A percentile compares a stretch with the other conserved stretches of the same genome.
phyloP scores from a whole-genome alignment of 208 protist species.

The Balamuthia mandrillaris region DNA sequence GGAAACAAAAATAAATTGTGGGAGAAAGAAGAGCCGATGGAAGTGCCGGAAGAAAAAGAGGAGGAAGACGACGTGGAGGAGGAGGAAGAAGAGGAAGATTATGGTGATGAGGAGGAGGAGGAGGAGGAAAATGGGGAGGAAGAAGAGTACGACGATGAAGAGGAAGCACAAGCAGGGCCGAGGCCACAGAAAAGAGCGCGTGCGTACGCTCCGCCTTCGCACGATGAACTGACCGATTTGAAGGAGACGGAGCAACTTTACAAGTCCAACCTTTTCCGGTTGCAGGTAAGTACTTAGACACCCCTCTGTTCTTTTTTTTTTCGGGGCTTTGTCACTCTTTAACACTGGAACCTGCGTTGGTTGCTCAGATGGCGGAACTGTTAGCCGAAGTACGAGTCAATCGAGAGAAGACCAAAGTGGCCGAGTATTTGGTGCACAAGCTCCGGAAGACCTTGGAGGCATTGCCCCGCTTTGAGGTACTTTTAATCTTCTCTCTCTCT shows the following conservation, averaged over 20 bases:
- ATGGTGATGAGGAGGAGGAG: not conserved
- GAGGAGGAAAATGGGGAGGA: slow-evolving; percentile 10
- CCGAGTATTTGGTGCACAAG: not conserved
- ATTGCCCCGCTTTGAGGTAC: not conserved
- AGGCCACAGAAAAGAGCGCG: not conserved
- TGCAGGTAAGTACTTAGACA: not conserved
- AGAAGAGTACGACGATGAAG: not conserved
- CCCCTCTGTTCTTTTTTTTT: not conserved
- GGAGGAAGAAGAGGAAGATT: slow-evolving; percentile 22
- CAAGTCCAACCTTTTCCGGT: slow-evolving; percentile 38
- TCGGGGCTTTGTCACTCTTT: not conserved
- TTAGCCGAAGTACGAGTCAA: slow-evolving; percentile 34
- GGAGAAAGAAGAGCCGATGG: too few relatives aligned
- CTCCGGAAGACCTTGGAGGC: too few relatives aligned
- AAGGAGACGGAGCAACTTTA: slow-evolving; percentile 38
- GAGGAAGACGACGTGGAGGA: not conserved
- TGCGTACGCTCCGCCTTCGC: not conserved
- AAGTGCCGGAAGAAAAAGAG: too few relatives aligned
- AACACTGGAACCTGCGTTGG: not conserved
- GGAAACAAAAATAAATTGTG: too few relatives aligned
- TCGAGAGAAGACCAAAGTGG: not conserved
- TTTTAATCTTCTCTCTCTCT: not conserved
- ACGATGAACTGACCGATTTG: slow-evolving; percentile 3
- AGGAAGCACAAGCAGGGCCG: not conserved
- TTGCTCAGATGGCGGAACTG: slow-evolving; percentile 28